Evolutionary conservation across 495 filamentous ascomycete genomes (phyloP).

Genomic region (Lindgomyces ingoldianus): DNA sequence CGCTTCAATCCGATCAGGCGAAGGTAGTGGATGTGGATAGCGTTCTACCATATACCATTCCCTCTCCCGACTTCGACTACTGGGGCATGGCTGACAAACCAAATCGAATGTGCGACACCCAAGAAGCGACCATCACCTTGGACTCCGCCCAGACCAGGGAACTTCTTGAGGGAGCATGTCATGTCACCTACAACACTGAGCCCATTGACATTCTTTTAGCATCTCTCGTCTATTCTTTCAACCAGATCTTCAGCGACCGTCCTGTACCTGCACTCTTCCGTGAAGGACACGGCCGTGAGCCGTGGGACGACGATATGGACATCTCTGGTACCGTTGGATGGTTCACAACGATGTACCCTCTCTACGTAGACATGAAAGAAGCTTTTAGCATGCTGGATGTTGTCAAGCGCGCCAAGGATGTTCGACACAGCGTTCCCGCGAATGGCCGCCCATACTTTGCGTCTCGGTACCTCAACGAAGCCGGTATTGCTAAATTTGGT

Average conservation of each 20-base stretch:
- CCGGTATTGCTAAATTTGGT: slow-evolving; percentile 16
- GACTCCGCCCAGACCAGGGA: slow-evolving; percentile 24
- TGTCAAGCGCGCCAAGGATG: slow-evolving; percentile 24
- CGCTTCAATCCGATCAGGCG: slow-evolving; percentile 22
- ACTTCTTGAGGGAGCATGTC: slow-evolving; percentile 24
- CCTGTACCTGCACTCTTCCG: slow-evolving; percentile 18
- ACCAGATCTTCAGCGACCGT: slow-evolving; percentile 25
- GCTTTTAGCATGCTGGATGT: slow-evolving; percentile 25
- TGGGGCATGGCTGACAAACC: slow-evolving; percentile 24
- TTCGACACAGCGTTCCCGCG: slow-evolving; percentile 21
- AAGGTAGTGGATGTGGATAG: not conserved
- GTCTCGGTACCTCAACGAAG: slow-evolving; percentile 23
- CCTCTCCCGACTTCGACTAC: slow-evolving; percentile 22
- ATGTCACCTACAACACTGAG: slow-evolving; percentile 20
- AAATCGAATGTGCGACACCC: slow-evolving; percentile 24
- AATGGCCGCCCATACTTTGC: slow-evolving; percentile 31
- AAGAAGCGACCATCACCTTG: slow-evolving; percentile 11
- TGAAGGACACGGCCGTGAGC: slow-evolving; percentile 29
- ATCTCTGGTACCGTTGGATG: slow-evolving; percentile 28
- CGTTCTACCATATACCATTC: slow-evolving; percentile 23
- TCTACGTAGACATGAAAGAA: slow-evolving; percentile 12
- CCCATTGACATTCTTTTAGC: slow-evolving; percentile 27
- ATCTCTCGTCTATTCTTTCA: slow-evolving; percentile 24
- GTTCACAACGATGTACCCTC: slow-evolving; percentile 35
- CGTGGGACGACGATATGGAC: slow-evolving; percentile 27